These are phyloP conservation scores for Vairimorpha apis DNA, from an alignment of 371 early-diverging fungal species.

Conservation along the genomic window DNA sequence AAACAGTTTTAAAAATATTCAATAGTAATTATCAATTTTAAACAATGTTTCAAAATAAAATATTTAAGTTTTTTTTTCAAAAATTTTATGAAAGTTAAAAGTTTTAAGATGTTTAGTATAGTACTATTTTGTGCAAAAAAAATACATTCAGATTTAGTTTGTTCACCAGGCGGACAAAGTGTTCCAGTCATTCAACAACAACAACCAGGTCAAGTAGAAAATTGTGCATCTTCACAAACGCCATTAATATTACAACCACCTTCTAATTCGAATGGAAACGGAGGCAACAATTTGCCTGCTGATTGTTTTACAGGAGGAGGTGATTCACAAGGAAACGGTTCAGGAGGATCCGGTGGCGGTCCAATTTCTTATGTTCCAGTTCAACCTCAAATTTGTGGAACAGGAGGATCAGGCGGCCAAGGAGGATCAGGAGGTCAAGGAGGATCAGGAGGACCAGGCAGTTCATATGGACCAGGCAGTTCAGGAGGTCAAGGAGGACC, in stretches of 20 bases:
- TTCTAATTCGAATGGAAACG: neutral
- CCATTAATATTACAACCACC: neutral
- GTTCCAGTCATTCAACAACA: neutral
- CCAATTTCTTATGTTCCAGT: neutral
- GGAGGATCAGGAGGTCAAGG: neutral
- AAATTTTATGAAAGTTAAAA: neutral
- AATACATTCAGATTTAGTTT: neutral
- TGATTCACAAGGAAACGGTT: neutral
- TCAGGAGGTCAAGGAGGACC: neutral
- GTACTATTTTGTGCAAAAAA: neutral
- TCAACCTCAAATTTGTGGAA: neutral
- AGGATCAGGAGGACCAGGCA: neutral
- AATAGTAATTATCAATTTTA: neutral
- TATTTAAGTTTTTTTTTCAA: neutral
- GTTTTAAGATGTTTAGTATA: slow-evolving; percentile 2
- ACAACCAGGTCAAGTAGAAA: slow-evolving; percentile 1
- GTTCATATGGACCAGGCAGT: neutral
- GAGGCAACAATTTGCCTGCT: neutral
- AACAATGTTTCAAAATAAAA: slow-evolving; percentile 13
- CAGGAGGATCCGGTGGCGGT: neutral
- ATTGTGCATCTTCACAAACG: neutral
- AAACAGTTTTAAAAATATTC: neutral
- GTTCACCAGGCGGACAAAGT: neutral
- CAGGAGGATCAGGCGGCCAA: neutral
- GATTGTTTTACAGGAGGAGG: slow-evolving; percentile 2